A percentile compares a stretch with the other conserved stretches of the same genome.
phyloP scores from a whole-genome alignment of 371 early-diverging fungal genomes.

The Batrachochytrium dendrobatidis region DNA sequence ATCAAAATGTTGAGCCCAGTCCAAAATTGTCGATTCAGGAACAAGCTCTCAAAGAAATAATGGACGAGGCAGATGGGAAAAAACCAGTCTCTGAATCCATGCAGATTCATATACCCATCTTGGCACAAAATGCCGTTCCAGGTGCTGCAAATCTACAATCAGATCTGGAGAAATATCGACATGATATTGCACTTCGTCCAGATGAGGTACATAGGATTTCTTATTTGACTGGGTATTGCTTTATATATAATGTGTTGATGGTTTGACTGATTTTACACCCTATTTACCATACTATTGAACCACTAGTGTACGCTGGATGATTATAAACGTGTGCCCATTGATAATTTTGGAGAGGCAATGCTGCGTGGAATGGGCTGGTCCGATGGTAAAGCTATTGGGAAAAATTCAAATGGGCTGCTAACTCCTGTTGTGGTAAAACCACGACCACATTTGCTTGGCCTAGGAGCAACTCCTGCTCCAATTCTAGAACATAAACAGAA shows the following conservation, averaged over 20 bases:
- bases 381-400: constrained; percentile 63
- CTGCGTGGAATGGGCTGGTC: constrained; percentile 91
- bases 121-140: constrained; percentile 35
- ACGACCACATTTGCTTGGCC: constrained; percentile 63
- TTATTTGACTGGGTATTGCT: constrained; percentile 40
- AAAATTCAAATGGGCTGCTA: constrained; percentile 31
- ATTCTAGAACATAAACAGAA: constrained; percentile 17
- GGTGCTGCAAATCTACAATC: constrained; percentile 18
- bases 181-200: constrained; percentile 40
- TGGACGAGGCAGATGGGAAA: constrained; percentile 36
- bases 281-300: no score
- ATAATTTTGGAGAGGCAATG: constrained; percentile 83
- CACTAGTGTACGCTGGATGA: constrained; percentile 59
- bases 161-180: constrained; percentile 41
- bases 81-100: not conserved
- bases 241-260: no score
- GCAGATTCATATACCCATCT: constrained; percentile 18
- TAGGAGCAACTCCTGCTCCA: constrained; percentile 55
- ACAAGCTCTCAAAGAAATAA: constrained; percentile 47
- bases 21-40: constrained; percentile 41
- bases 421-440: constrained; percentile 42
- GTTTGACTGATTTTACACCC: no score
- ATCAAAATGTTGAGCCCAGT: not conserved
- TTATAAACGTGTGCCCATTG: constrained; percentile 79
- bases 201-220: constrained; percentile 48